Base-by-base conservation (phyloP, 2,329 filamentous ascomycete genomes). In the Calonectria leucothoes region DNA sequence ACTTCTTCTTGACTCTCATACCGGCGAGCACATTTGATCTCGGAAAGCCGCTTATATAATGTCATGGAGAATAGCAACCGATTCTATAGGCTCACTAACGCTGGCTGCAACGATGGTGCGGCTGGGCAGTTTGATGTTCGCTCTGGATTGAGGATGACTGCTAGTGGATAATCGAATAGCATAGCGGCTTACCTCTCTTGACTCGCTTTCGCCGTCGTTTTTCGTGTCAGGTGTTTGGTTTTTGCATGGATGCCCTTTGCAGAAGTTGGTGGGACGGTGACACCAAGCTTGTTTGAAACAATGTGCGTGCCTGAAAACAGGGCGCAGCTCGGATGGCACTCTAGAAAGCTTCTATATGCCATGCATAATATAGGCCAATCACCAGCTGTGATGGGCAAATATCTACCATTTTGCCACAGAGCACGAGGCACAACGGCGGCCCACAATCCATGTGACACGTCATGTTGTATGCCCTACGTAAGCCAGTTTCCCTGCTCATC, bases 401-500 rank as follows among this genome's bases (percentile, higher is more conserved):
- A 8, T 45, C 39, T 12, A 23, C n/a, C 23, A 23, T 23, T 45
- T 45, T n/a, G 12, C n/a, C 3, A 23, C n/a, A 12, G 6, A 45
- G 20, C 42, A 23, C 42, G 6, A 23, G 11, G 10, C 33, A 17
- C n/a, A 25, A 12, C 12, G 14, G n/a, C 11, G 39, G 14, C 35
- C 55, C 35, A 39, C 37, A 23, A 17, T 7, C 1, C 14, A 27
- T 61, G 15, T 20, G 55, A 39, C 23, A 15, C 12, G 25, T 20
- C 23, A 39, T 12, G 3, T 2, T n/a, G 12, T 23, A 35, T 10
- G 4, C 23, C 25, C 55, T 39, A 71, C 33, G 39, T 57, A 5
- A 71, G 27, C 69, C 69, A 71, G 42, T 67, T 71, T 20, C 69
- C 69, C 25, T 71, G n/a, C 42, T 71, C 69, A 35, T 71, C 69